These are phyloP conservation scores for Apiotrichum montevideense DNA, from an alignment of 1,284 basidiomycete genomes.

Conservation along the genomic window DNA sequence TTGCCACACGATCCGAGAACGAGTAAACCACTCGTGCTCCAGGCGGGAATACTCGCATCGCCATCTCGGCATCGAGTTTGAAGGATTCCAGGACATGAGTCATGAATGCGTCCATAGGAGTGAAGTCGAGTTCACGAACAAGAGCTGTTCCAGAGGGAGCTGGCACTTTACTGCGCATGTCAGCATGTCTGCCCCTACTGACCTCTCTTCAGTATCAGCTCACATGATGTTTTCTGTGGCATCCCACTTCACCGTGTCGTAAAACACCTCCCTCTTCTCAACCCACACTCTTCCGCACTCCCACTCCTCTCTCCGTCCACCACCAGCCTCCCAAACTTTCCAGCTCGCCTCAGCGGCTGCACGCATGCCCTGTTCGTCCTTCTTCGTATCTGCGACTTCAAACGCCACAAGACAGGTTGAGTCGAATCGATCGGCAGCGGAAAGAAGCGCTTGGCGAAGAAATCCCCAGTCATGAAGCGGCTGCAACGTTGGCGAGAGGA, in stretches of 20 bases:
- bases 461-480: slow-evolving; percentile 63
- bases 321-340: slow-evolving; percentile 59
- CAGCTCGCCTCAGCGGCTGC: slow-evolving; percentile 74
- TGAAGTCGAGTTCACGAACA: slow-evolving; percentile 61
- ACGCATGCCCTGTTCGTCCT: slow-evolving; percentile 66
- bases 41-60: slow-evolving; percentile 78
- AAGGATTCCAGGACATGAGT: slow-evolving; percentile 60
- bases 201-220: slow-evolving; percentile 37
- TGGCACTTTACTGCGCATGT: slow-evolving; percentile 26
- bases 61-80: slow-evolving; percentile 66
- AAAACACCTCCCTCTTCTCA: slow-evolving; percentile 90
- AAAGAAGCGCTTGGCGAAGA: slow-evolving; percentile 61
- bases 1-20: slow-evolving; percentile 41
- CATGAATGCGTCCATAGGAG: slow-evolving; percentile 90
- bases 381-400: slow-evolving; percentile 66
- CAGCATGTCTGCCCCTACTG: neutral
- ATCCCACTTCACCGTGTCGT: slow-evolving; percentile 71
- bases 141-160: slow-evolving; percentile 27
- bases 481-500: slow-evolving; percentile 59
- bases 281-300: slow-evolving; percentile 88
- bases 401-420: slow-evolving; percentile 74
- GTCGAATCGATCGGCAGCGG: slow-evolving; percentile 80
- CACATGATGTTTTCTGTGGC: slow-evolving; percentile 77
- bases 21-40: slow-evolving; percentile 41
- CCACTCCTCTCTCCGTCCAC: slow-evolving; percentile 58